A percentile compares a stretch with the other conserved stretches of the same genome.
phyloP scores from a whole-genome alignment of 1,284 basidiomycete genomes.

The Pseudomicrostroma phylloplanum region DNA sequence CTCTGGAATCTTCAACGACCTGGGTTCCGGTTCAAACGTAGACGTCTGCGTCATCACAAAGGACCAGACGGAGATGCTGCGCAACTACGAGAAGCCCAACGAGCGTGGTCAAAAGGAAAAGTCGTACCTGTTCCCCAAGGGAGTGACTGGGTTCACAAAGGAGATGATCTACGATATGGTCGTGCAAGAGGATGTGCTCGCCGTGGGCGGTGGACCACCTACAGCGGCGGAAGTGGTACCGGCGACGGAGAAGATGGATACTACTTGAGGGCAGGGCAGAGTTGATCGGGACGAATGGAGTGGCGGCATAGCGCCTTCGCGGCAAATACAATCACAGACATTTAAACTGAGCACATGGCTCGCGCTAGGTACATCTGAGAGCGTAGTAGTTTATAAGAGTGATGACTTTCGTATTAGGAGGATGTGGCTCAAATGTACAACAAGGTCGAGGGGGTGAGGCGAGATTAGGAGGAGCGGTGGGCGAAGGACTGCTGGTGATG shows the following conservation, averaged over 20 bases:
- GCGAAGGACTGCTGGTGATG: too few relatives aligned
- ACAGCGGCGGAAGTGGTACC: neutral
- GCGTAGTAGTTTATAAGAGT: too few relatives aligned
- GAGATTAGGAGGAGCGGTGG: too few relatives aligned
- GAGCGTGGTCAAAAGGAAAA: constrained; percentile 24
- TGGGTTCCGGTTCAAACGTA: constrained; percentile 94
- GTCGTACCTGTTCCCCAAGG: constrained; percentile 58
- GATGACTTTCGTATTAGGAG: too few relatives aligned
- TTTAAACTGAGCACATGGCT: too few relatives aligned
- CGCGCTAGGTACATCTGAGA: too few relatives aligned
- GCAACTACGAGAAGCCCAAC: constrained; percentile 47
- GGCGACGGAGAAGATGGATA: constrained; percentile 3
- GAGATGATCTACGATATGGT: constrained; percentile 47
- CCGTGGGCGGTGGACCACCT: neutral
- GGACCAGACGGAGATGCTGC: constrained; percentile 38
- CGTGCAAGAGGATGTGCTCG: constrained; percentile 57
- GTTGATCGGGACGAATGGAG: too few relatives aligned
- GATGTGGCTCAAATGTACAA: too few relatives aligned
- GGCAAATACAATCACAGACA: too few relatives aligned
- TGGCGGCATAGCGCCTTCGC: too few relatives aligned
- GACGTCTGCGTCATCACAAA: constrained; percentile 81
- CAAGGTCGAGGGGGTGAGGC: too few relatives aligned
- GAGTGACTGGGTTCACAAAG: constrained; percentile 62
- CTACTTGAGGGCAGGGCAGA: neutral
- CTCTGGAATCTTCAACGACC: constrained; percentile 97